Percentiles rank a stretch among this genome's conserved stretches.
phyloP scores from a whole-genome alignment of 139 green algal species.

The Desmodesmus armatus region DNA sequence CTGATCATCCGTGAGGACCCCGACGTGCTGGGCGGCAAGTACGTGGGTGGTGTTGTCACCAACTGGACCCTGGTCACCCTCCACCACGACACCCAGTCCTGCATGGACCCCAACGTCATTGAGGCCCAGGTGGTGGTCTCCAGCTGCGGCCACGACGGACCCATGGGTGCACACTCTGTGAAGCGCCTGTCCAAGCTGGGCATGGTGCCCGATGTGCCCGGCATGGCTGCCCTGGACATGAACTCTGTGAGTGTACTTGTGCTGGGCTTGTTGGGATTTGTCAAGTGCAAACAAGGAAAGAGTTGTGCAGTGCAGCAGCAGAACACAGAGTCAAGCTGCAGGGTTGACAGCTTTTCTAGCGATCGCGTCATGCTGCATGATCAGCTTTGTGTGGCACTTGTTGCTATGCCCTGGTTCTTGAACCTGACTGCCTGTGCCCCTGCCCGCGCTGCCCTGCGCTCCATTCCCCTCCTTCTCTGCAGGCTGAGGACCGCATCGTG shows the following conservation, averaged over 20 bases:
- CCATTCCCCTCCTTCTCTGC: not conserved
- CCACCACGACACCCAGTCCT: constrained; percentile 96
- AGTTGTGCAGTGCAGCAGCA: not conserved
- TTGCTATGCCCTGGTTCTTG: not conserved
- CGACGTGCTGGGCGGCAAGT: constrained; percentile 33
- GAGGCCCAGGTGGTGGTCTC: constrained; percentile 88
- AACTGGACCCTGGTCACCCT: constrained; percentile 99
- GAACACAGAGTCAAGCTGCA: too few relatives aligned
- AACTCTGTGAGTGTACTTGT: constrained; percentile 67
- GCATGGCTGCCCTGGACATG: constrained; percentile 99
- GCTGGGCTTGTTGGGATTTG: not conserved
- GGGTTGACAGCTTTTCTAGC: too few relatives aligned
- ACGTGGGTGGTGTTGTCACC: constrained; percentile 88
- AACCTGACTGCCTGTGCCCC: not conserved
- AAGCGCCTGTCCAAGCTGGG: constrained; percentile 93
- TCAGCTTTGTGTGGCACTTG: not conserved
- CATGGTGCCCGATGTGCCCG: constrained; percentile 84
- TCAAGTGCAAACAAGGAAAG: not conserved
- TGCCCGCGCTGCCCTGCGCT: not conserved
- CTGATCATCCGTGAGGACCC: constrained; percentile 73
- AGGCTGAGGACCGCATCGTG: constrained; percentile 93
- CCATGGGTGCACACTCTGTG: constrained; percentile 91
- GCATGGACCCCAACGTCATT: constrained; percentile 97
- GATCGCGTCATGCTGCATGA: not conserved
- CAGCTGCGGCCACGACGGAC: constrained; percentile 95